Conservation (phyloP, 2,329 filamentous ascomycete species). For the Phaeosphaeriaceae sp. region DNA sequence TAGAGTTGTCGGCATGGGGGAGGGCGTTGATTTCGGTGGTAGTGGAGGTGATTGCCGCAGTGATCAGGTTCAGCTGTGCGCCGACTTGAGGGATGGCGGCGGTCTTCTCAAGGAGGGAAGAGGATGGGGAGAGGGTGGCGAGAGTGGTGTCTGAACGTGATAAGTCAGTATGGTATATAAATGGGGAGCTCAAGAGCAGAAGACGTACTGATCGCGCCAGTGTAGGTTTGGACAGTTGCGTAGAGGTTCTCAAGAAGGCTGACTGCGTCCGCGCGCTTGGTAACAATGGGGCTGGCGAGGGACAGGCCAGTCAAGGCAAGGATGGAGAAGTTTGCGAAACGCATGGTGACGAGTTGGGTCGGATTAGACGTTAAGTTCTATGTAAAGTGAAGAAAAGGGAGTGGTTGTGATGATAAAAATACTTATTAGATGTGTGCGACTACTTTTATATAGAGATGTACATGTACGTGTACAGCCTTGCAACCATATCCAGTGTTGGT, state of each 20-base stretch:
- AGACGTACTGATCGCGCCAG: conserved; percentile 22
- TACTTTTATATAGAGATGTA: background rate
- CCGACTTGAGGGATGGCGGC: conserved; percentile 25
- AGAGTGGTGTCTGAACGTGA: conserved; percentile 20
- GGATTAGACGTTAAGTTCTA: background rate
- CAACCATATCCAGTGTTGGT: background rate
- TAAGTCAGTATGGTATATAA: background rate
- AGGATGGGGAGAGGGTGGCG: conserved; percentile 20
- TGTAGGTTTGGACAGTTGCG: conserved; percentile 26
- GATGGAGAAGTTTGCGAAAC: conserved; percentile 20
- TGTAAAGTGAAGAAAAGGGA: background rate
- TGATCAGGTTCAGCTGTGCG: conserved; percentile 21
- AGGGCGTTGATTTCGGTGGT: conserved; percentile 16
- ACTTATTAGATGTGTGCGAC: background rate
- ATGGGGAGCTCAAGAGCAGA: background rate
- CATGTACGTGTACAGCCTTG: background rate
- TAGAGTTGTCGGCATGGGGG: conserved; percentile 8
- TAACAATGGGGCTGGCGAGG: conserved; percentile 17
- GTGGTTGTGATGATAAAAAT: background rate
- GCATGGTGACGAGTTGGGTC: conserved; percentile 13
- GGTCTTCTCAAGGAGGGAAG: conserved; percentile 21
- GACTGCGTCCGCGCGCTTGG: conserved; percentile 16
- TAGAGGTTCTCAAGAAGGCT: conserved; percentile 23
- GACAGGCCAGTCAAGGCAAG: conserved; percentile 21
- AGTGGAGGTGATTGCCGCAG: conserved; percentile 14